phyloP scores from a whole-genome alignment of 2,329 filamentous ascomycete species.

The Emericellopsis atlantica region DNA sequence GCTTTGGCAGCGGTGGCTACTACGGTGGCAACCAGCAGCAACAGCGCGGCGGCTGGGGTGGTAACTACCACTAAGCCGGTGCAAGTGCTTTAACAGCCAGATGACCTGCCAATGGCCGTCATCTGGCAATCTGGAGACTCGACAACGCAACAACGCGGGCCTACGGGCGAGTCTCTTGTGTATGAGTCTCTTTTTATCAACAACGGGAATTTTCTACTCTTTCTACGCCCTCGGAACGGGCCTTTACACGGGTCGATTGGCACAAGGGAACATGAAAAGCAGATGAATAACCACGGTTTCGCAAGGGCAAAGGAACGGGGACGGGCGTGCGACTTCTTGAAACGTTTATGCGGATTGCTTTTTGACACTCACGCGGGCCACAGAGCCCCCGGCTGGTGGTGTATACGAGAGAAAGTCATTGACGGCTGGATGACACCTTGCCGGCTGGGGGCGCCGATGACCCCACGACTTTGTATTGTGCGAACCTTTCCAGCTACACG shows the following conservation, averaged over 20 bases:
- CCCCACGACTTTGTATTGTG: background rate
- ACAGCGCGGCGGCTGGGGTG: conserved; percentile 42
- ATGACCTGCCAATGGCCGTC: background rate
- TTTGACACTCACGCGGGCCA: background rate
- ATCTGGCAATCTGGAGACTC: background rate
- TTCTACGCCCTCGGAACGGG: background rate
- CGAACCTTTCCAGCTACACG: background rate
- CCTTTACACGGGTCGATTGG: too few relatives aligned
- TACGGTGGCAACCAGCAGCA: conserved; percentile 21
- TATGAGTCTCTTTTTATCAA: conserved; percentile 1
- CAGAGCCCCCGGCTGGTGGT: too few relatives aligned
- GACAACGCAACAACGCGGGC: background rate
- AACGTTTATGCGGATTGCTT: background rate
- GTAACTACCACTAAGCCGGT: conserved; percentile 39
- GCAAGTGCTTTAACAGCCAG: background rate
- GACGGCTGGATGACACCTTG: too few relatives aligned
- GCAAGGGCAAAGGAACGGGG: too few relatives aligned
- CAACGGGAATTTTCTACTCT: conserved; percentile 1
- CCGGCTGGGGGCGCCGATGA: too few relatives aligned
- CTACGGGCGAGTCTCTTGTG: background rate
- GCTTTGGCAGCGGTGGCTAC: conserved; percentile 36
- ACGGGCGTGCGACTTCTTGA: too few relatives aligned
- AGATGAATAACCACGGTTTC: background rate
- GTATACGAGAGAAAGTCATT: too few relatives aligned
- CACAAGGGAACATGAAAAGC: background rate